Percentiles rank a stretch among this genome's conserved stretches.
Evolutionary conservation across 805 yeast species (phyloP).

Genomic region (Metschnikowia peoriensis): DNA sequence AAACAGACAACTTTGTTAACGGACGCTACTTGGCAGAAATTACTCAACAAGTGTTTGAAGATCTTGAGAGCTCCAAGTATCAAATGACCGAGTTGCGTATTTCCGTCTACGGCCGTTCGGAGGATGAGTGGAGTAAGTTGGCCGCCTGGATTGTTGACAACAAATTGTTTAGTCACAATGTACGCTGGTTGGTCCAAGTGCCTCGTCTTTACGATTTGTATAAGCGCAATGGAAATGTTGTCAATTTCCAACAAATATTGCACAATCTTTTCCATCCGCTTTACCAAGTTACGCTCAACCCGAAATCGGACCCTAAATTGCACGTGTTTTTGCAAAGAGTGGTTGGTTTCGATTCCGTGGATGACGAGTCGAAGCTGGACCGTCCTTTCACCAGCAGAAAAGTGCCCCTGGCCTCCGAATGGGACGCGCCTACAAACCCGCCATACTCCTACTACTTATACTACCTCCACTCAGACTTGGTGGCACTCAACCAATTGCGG

Average conservation of each 20-base stretch:
- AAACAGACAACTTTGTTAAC: constrained; percentile 88
- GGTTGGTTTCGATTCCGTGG: constrained; percentile 97
- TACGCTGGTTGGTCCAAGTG: constrained; percentile 94
- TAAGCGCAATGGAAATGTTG: constrained; percentile 68
- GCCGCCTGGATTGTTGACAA: constrained; percentile 96
- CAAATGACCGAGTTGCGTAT: constrained; percentile 97
- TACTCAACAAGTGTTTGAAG: constrained; percentile 90
- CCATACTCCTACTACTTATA: constrained; percentile 97
- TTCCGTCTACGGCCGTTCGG: constrained; percentile 86
- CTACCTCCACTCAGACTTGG: constrained; percentile 81
- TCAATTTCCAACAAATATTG: constrained; percentile 72
- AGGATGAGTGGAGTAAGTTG: constrained; percentile 91
- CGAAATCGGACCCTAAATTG: constrained; percentile 85
- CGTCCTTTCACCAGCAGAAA: constrained; percentile 70
- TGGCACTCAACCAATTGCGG: constrained; percentile 85
- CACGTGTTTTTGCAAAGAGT: constrained; percentile 88
- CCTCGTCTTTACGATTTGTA: constrained; percentile 93
- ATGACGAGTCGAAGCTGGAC: constrained; percentile 93
- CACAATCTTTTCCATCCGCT: constrained; percentile 81
- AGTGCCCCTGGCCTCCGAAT: constrained; percentile 79
- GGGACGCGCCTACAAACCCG: constrained; percentile 81
- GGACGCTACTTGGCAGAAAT: constrained; percentile 92
- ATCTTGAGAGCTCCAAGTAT: constrained; percentile 90
- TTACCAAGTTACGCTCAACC: constrained; percentile 85
- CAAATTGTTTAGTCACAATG: constrained; percentile 87